These are phyloP conservation scores for Orychophragmus violaceus DNA, from an alignment of 345 rosid species.

Conservation along the genomic window DNA sequence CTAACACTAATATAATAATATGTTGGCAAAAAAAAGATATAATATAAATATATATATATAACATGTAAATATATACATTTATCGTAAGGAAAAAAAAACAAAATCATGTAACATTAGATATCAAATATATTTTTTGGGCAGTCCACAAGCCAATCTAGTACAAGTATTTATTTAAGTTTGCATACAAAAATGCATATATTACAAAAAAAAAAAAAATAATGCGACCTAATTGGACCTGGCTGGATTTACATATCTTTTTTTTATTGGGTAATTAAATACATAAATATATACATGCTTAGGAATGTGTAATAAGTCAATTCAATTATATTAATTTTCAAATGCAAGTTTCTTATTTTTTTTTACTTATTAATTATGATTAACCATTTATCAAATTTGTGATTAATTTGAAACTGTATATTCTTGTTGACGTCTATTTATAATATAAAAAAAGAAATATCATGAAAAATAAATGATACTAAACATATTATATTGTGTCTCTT, in stretches of 20 bases:
- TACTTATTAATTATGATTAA: no score
- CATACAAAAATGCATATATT: conserved; percentile 9
- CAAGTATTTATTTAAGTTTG: conserved; percentile 10
- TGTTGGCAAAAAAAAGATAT: no score
- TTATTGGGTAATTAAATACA: background rate
- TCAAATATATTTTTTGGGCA: conserved; percentile 61
- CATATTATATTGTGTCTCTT: background rate
- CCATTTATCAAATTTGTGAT: no score
- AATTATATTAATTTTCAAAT: background rate
- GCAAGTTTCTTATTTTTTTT: no score
- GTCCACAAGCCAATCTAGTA: conserved; percentile 49
- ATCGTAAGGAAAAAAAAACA: background rate
- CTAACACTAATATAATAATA: no score
- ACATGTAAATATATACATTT: conserved; percentile 27
- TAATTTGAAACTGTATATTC: no score
- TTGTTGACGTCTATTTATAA: background rate
- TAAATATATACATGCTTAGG: background rate
- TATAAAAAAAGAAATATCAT: no score
- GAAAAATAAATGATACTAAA: background rate
- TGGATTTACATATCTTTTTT: conserved; percentile 23
- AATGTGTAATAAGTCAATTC: conserved; percentile 11
- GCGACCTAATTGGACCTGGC: conserved; percentile 16
- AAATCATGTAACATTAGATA: conserved; percentile 19
- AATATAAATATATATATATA: no score
- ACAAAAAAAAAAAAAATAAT: background rate